Conservation (phyloP, 2,329 filamentous ascomycete genomes). For the Fusarium albidum region DNA sequence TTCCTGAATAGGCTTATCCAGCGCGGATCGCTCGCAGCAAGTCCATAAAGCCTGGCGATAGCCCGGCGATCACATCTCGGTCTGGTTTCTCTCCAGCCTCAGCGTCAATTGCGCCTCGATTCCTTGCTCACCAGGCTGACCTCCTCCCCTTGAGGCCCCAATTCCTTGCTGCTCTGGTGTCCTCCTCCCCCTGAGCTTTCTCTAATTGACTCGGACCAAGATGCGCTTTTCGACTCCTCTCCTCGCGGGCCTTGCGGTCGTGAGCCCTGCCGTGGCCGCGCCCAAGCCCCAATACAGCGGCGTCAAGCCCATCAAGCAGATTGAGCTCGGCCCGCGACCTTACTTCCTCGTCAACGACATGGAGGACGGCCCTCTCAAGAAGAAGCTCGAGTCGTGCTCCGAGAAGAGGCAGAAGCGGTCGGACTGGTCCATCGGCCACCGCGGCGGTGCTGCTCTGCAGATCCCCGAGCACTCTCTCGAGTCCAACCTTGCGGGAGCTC, state of each 20-base stretch:
- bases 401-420: constrained; percentile 61
- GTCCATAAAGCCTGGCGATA: constrained; percentile 31
- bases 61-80: constrained; percentile 6
- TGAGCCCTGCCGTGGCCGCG: constrained; percentile 38
- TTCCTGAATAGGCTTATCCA: constrained; percentile 30
- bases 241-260: constrained; percentile 43
- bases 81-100: constrained; percentile 19
- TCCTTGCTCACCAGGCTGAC: constrained; percentile 6
- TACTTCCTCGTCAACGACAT: constrained; percentile 72
- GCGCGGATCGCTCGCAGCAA: constrained; percentile 17
- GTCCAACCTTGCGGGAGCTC: constrained; percentile 67
- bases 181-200: background rate
- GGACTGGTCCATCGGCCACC: constrained; percentile 68
- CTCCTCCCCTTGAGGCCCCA: constrained; percentile 4
- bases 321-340: constrained; percentile 70
- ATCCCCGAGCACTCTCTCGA: constrained; percentile 71
- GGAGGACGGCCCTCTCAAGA: constrained; percentile 66
- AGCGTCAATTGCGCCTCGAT: constrained; percentile 19
- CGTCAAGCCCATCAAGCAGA: constrained; percentile 51
- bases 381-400: constrained; percentile 65
- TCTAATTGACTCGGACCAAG: constrained; percentile 20
- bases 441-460: constrained; percentile 67
- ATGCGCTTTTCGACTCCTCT: constrained; percentile 46
- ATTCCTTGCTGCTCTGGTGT: constrained; percentile 8
- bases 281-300: constrained; percentile 30